phyloP scores from a whole-genome alignment of 345 rosid species.

The Lepidium sativum region DNA sequence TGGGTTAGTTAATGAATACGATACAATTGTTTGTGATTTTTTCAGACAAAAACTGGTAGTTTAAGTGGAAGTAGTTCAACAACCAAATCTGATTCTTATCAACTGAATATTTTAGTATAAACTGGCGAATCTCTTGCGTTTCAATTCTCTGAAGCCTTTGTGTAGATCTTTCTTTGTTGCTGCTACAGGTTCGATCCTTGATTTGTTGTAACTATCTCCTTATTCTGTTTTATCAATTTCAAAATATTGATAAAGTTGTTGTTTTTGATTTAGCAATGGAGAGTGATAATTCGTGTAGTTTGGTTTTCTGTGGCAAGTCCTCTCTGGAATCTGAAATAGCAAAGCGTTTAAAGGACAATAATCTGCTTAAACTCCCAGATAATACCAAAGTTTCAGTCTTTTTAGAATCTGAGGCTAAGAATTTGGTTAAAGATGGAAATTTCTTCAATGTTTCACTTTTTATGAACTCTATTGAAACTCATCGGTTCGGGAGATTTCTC shows the following conservation, averaged over 20 bases:
- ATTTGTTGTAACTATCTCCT: too few species aligned
- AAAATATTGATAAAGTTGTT: too few species aligned
- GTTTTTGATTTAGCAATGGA: slow-evolving; percentile 41
- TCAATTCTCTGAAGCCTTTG: not conserved
- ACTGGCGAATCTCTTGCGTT: not conserved
- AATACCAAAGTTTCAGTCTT: slow-evolving; percentile 25
- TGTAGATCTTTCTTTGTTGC: not conserved
- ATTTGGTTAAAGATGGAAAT: slow-evolving; percentile 22
- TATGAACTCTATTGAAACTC: slow-evolving; percentile 48
- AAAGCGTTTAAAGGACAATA: slow-evolving; percentile 32
- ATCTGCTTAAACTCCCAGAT: slow-evolving; percentile 46
- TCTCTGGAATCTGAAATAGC: slow-evolving; percentile 45
- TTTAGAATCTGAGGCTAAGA: slow-evolving; percentile 41
- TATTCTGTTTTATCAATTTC: too few species aligned
- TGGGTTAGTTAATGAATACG: too few species aligned
- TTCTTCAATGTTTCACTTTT: slow-evolving; percentile 37
- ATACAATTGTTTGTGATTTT: too few species aligned
- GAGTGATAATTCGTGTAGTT: slow-evolving; percentile 24
- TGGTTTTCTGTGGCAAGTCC: slow-evolving; percentile 66
- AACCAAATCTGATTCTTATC: not conserved
- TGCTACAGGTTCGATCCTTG: too few species aligned
- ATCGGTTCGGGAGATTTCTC: slow-evolving; percentile 62
- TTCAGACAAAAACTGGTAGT: too few species aligned
- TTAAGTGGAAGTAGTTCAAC: not conserved
- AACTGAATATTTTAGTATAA: not conserved